Evolutionary conservation across 169 alveolate species (phyloP), one percentile per base, ranked within the genome.

Genomic region (Cryptosporidium parvum): DNA sequence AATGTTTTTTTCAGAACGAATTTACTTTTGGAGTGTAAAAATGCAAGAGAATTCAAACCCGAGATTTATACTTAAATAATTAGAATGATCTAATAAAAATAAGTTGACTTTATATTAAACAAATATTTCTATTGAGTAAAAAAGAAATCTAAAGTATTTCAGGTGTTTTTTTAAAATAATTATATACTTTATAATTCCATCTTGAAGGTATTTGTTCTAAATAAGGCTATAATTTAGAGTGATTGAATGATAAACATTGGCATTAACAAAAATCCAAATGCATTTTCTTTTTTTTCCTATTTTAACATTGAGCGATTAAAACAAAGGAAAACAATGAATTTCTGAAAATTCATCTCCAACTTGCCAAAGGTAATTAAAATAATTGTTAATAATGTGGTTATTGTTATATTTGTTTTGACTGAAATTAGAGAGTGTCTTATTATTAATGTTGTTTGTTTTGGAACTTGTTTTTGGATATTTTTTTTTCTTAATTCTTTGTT

Each of bases 301-400:
- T 48, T 0, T 16, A 48, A 48, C 21, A 14, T 48, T 44, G 16
- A 12, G 33, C 7, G 7, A 23, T 73, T 58, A 73, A 58, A 56
- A 26, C 8, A 73, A 58, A 12, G 71, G 65, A 48, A 72, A 29
- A 23, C 53, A 73, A 42, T 73, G 86, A 7, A 73, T 21, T 5
- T 73, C 86, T 5, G 86, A 73, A 58, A 73, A 73, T 21, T 73
- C 86, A 52, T 73, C 86, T 33, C 86, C 86, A n/a, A 73, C 72
- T 56, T 73, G 70, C 86, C 86, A 73, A 5, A 73, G 52, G 35
- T 29, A 73, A 12, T 73, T 59, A 3, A 73, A 21, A 35, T 73
- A 73, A 35, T 73, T 73, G 21, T 58, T 37, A n/a, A 52, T 12
- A 5, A 73, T 7, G 26, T 44, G 26, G 65, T 69, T 45, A 23